phyloP scores from a whole-genome alignment of 2,329 filamentous ascomycete species.

The Colletotrichum cordylinicola region DNA sequence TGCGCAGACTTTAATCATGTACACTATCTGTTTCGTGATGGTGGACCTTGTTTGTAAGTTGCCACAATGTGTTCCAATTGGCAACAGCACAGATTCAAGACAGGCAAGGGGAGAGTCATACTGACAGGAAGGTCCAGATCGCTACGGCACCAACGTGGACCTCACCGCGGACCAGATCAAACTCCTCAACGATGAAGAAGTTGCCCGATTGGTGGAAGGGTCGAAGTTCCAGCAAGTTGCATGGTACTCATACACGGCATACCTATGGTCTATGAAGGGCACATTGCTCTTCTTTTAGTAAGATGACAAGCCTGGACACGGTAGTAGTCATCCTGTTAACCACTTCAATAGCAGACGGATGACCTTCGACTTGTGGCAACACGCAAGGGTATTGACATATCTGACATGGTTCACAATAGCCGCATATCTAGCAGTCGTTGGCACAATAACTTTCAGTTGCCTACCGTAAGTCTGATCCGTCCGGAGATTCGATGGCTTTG shows the following conservation, averaged over 20 bases:
- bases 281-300: slow-evolving; percentile 33
- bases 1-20: slow-evolving; percentile 30
- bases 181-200: slow-evolving; percentile 29
- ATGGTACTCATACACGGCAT: slow-evolving; percentile 43
- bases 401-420: slow-evolving; percentile 1
- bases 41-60: slow-evolving; percentile 38
- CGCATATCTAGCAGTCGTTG: neutral
- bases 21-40: slow-evolving; percentile 38
- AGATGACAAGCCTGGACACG: neutral
- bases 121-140: slow-evolving; percentile 4
- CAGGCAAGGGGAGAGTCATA: neutral
- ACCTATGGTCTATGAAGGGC: slow-evolving; percentile 40
- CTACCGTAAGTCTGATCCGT: neutral
- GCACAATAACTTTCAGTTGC: slow-evolving; percentile 7
- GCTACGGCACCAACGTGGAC: slow-evolving; percentile 10
- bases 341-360: slow-evolving; percentile 24
- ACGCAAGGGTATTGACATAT: slow-evolving; percentile 1
- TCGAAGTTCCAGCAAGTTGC: slow-evolving; percentile 42
- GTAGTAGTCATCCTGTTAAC: neutral
- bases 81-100: neutral
- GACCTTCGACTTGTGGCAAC: slow-evolving; percentile 30
- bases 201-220: slow-evolving; percentile 33
- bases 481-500: neutral
- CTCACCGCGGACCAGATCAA: neutral
- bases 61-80: neutral